A percentile compares a stretch with the other conserved stretches of the same genome.
phyloP scores from a whole-genome alignment of 345 rosid species.

The Excoecaria agallocha region DNA sequence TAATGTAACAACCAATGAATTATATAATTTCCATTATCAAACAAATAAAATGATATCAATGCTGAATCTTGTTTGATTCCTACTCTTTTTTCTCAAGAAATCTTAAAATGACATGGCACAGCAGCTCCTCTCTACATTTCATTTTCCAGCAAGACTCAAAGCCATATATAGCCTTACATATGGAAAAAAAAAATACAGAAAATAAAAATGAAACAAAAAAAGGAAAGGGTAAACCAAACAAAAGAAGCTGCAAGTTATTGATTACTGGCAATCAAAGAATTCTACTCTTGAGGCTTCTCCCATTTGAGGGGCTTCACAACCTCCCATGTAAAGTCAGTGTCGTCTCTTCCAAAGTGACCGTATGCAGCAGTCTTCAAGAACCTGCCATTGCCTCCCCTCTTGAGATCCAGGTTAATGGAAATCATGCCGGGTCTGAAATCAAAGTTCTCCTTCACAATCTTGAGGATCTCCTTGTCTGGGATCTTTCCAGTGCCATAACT shows the following conservation, averaged over 20 bases:
- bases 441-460: slow-evolving; percentile 20
- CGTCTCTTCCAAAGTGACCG: slow-evolving; percentile 27
- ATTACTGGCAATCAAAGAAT: neutral
- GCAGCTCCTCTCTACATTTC: slow-evolving; percentile 5
- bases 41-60: neutral
- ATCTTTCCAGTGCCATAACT: slow-evolving; percentile 20
- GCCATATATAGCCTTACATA: neutral
- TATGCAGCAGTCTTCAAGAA: slow-evolving; percentile 25
- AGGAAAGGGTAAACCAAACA: slow-evolving; percentile 3
- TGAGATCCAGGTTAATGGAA: slow-evolving; percentile 17
- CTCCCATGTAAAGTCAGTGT: slow-evolving; percentile 19
- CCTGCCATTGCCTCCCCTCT: slow-evolving; percentile 23
- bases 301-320: slow-evolving; percentile 21
- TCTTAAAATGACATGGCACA: neutral
- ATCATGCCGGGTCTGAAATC: slow-evolving; percentile 24
- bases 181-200: neutral
- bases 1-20: slow-evolving; percentile 1
- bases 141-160: neutral
- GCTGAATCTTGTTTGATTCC: neutral
- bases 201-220: neutral
- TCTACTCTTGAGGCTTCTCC: slow-evolving; percentile 16
- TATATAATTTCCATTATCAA: neutral
- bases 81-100: neutral
- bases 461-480: slow-evolving; percentile 24
- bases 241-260: neutral